phyloP scores from a whole-genome alignment of 345 rosid genomes.

The Pistacia integerrima region DNA sequence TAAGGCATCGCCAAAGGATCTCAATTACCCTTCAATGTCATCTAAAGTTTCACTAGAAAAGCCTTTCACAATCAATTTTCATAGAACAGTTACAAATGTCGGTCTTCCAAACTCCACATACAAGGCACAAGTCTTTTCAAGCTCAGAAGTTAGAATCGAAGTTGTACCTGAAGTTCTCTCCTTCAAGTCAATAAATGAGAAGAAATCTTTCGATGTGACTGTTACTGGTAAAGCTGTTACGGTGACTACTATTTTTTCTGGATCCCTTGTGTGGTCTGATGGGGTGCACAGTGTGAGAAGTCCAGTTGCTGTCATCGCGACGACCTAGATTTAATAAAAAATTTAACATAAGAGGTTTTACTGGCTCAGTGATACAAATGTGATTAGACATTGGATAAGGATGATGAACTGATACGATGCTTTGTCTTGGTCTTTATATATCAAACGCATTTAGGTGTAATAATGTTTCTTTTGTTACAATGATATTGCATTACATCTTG shows the following conservation, averaged over 20 bases:
- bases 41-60: slow-evolving; percentile 14
- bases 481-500: no score
- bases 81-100: slow-evolving; percentile 63
- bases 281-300: slow-evolving; percentile 24
- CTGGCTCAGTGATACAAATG: no score
- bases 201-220: slow-evolving; percentile 44
- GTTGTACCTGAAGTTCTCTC: slow-evolving; percentile 44
- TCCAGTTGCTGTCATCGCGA: background rate
- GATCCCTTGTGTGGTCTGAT: slow-evolving; percentile 41
- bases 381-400: no score
- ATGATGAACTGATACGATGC: no score
- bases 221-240: slow-evolving; percentile 23
- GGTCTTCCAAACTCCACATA: slow-evolving; percentile 45
- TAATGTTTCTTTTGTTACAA: no score
- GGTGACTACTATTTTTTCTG: slow-evolving; percentile 14
- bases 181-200: slow-evolving; percentile 38
- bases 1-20: slow-evolving; percentile 29
- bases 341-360: no score
- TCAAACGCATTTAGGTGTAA: no score
- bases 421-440: no score
- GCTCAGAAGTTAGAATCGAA: slow-evolving; percentile 21
- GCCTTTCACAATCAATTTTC: slow-evolving; percentile 33
- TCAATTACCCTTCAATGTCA: slow-evolving; percentile 59
- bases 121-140: slow-evolving; percentile 25
- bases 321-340: no score